These are phyloP conservation scores for Flammula alnicola DNA, from an alignment of 1,284 basidiomycete species.

Conservation along the genomic window DNA sequence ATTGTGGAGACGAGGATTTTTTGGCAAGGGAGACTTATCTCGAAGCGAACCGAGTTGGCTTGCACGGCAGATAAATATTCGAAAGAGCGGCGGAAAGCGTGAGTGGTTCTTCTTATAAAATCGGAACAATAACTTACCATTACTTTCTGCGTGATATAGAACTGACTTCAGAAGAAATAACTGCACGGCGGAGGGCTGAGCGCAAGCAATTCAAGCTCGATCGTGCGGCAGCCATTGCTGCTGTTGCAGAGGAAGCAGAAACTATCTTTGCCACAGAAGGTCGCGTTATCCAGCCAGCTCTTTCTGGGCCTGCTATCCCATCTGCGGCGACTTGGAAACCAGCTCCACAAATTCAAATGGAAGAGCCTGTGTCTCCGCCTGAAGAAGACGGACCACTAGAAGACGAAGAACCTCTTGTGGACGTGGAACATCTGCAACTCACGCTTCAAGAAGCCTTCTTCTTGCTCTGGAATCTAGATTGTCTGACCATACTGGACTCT, in stretches of 20 bases:
- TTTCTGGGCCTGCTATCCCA: constrained; percentile 65
- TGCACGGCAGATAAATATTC: constrained; percentile 71
- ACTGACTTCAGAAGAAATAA: constrained; percentile 86
- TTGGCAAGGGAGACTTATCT: constrained; percentile 94
- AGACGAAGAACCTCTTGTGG: constrained; percentile 57
- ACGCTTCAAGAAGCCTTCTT: constrained; percentile 94
- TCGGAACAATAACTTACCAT: constrained; percentile 13
- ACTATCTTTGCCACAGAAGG: constrained; percentile 71
- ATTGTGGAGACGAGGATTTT: constrained; percentile 93
- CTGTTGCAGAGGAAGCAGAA: constrained; percentile 76
- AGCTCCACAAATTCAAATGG: too few species aligned
- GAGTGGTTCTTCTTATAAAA: constrained; percentile 24
- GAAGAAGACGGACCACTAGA: constrained; percentile 42
- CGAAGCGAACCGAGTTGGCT: constrained; percentile 96
- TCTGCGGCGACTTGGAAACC: constrained; percentile 82
- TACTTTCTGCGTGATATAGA: constrained; percentile 40
- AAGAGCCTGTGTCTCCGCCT: too few species aligned
- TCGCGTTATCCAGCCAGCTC: constrained; percentile 55
- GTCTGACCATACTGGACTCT: constrained; percentile 75
- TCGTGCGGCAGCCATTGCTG: constrained; percentile 78
- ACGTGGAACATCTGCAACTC: constrained; percentile 92
- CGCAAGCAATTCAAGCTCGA: constrained; percentile 92
- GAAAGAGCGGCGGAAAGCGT: constrained; percentile 62
- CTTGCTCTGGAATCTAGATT: constrained; percentile 83
- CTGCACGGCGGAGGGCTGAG: constrained; percentile 82